phyloP scores from a whole-genome alignment of 176 grass and related monocot species.

The Raddia guianensis region DNA sequence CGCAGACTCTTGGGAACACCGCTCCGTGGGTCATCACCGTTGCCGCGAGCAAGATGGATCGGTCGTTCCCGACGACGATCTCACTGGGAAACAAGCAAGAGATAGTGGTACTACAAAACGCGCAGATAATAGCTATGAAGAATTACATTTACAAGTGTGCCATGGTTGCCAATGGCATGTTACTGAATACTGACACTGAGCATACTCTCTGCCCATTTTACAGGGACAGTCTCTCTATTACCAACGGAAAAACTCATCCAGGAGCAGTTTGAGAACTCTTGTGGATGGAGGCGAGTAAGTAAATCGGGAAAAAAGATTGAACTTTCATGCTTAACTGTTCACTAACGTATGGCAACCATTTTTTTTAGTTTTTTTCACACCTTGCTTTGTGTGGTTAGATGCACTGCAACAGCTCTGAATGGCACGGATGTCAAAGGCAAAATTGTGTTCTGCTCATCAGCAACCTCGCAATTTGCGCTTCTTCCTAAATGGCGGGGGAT shows the following conservation, averaged over 20 bases:
- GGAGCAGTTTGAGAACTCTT: constrained; percentile 3
- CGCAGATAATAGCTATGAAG: too few species aligned
- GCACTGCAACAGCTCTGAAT: constrained; percentile 19
- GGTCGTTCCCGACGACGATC: constrained; percentile 33
- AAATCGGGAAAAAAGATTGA: not conserved
- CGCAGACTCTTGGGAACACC: not conserved
- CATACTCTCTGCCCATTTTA: not conserved
- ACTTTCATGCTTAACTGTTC: not conserved
- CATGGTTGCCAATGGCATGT: too few species aligned
- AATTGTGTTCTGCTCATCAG: constrained; percentile 4
- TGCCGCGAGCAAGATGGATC: constrained; percentile 32
- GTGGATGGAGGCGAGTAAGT: not conserved
- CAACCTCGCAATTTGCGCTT: fast-evolving
- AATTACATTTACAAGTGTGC: too few species aligned
- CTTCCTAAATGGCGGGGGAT: not conserved
- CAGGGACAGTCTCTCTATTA: constrained; percentile 46
- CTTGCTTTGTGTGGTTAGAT: not conserved
- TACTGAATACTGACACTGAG: constrained; percentile 3
- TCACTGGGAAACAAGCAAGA: constrained; percentile 37
- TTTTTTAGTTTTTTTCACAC: fast-evolving
- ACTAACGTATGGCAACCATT: too few species aligned
- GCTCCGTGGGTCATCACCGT: constrained; percentile 50
- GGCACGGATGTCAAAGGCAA: constrained; percentile 11
- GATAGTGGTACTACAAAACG: constrained; percentile 46
- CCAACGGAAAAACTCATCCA: constrained; percentile 8